Base-by-base conservation (phyloP, 202 grass and related monocot species). In the Setaria italica region DNA sequence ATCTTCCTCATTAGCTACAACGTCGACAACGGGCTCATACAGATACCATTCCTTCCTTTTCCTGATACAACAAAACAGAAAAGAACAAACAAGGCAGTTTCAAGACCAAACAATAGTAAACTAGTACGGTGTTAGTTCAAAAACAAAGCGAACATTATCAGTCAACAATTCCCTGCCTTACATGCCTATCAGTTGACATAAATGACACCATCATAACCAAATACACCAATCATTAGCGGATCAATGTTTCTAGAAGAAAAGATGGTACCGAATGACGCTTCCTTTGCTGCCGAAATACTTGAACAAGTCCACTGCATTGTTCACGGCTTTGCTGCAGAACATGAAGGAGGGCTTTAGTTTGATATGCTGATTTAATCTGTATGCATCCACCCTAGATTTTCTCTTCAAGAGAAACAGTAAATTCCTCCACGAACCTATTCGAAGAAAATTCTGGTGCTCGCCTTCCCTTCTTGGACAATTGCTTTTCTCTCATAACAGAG, bases 221-320 rank as follows among this genome's bases (percentile, higher is more conserved):
- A 4, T 43, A 19, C 29, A 71, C 0, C 51, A 45, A 29, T 37
- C 72, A 30, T 46, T 13, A 39, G 10, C 35, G 0, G 4, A 46
- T 34, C 35, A 80, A 20, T 13, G 4, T 34, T 73, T 67, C 67
- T 12, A n/a, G 29, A 48, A 34, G 60, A 6, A 62, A 64, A 45
- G 0, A 80, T 56, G 67, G 51, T 83, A 96, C 93, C 97, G 84
- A 78, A 96, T 86, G 21, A 99, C 97, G 3, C 91, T 95, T 45
- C 96, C 96, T 91, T 92, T 96, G 90, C 88, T 92, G 55, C 96
- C 90, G 9, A 99, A 96, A 86, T 96, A 95, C 86, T 95, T 99
- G 65, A 88, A 86, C 70, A 97, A 79, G 72, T 96, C 96, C 82
- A 99, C 82, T 20, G 88, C 90, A 79, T 90, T 99, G 68, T 91